These are phyloP conservation scores for Epipyxis sp. DNA, from an alignment of 108 stramenopile species.

Conservation along the genomic window DNA sequence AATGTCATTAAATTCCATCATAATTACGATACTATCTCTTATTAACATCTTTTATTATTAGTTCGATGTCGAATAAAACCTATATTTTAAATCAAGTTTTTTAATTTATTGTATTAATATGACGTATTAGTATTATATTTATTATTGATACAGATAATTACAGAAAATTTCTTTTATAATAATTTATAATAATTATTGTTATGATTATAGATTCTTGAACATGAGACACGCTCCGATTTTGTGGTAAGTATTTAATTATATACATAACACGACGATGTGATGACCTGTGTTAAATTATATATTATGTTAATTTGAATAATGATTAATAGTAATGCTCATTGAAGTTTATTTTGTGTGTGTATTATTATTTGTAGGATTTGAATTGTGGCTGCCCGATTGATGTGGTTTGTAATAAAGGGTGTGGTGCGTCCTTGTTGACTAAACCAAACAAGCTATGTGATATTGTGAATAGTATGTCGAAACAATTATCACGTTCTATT, in stretches of 20 bases:
- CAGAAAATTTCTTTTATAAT: neutral
- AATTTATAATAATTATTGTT: neutral
- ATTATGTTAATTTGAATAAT: too few relatives aligned
- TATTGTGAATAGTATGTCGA: conserved; percentile 69
- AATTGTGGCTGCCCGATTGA: conserved; percentile 98
- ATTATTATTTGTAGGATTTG: conserved; percentile 65
- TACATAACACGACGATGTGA: neutral
- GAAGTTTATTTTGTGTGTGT: neutral
- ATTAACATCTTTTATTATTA: too few relatives aligned
- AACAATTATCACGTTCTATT: conserved; percentile 62
- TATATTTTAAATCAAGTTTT: too few relatives aligned
- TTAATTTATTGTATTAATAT: too few relatives aligned
- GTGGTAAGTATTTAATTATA: conserved; percentile 40
- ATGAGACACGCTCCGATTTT: conserved; percentile 67
- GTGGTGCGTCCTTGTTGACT: conserved; percentile 80
- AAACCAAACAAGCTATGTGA: conserved; percentile 68
- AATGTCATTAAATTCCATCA: too few relatives aligned
- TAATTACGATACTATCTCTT: too few relatives aligned
- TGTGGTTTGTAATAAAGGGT: conserved; percentile 84
- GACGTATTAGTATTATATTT: too few relatives aligned
- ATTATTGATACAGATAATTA: too few relatives aligned
- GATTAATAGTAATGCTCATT: too few relatives aligned
- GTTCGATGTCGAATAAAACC: too few relatives aligned
- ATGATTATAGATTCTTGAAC: conserved; percentile 15
- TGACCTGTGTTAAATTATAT: too few relatives aligned